A percentile compares a stretch with the other conserved stretches of the same genome.
Conservation (phyloP, 441 rosid species). For the Lepidium campestre region DNA sequence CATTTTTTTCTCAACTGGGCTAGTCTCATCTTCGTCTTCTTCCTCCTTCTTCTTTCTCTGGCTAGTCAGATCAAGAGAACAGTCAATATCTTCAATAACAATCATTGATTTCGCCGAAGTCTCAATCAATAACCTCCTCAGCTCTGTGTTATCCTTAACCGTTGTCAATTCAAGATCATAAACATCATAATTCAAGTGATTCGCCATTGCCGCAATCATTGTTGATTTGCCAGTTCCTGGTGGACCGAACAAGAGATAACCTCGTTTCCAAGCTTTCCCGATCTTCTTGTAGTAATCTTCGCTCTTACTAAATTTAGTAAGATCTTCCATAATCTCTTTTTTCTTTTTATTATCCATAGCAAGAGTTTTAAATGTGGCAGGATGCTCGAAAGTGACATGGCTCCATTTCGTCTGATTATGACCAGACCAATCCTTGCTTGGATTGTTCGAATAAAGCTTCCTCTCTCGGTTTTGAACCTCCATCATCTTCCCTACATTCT, state of each 20-base stretch:
- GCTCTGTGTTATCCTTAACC: constrained; percentile 57
- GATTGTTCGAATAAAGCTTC: constrained; percentile 22
- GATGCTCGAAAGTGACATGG: constrained; percentile 22
- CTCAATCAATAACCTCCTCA: constrained; percentile 53
- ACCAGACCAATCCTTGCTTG: constrained; percentile 9
- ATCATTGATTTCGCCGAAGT: constrained; percentile 49
- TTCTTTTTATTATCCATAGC: constrained; percentile 16
- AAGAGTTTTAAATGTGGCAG: constrained; percentile 22
- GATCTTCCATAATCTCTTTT: constrained; percentile 19
- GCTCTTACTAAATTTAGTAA: constrained; percentile 8
- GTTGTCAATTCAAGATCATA: constrained; percentile 72
- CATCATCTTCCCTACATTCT: constrained; percentile 33
- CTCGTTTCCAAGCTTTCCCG: constrained; percentile 74
- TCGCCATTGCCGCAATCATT: constrained; percentile 74
- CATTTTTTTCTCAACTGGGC: constrained; percentile 16
- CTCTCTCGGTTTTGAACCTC: constrained; percentile 42
- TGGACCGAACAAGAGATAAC: constrained; percentile 62
- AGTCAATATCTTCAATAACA: constrained; percentile 70
- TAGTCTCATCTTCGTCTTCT: constrained; percentile 18
- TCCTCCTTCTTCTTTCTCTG: constrained; percentile 37
- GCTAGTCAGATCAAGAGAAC: constrained; percentile 66
- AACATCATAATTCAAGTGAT: constrained; percentile 52
- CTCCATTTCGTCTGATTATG: constrained; percentile 11
- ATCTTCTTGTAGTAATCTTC: constrained; percentile 54
- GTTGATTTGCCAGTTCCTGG: constrained; percentile 79